Conservation (phyloP, 352 stramenopile species). For the Pythium volutum region DNA sequence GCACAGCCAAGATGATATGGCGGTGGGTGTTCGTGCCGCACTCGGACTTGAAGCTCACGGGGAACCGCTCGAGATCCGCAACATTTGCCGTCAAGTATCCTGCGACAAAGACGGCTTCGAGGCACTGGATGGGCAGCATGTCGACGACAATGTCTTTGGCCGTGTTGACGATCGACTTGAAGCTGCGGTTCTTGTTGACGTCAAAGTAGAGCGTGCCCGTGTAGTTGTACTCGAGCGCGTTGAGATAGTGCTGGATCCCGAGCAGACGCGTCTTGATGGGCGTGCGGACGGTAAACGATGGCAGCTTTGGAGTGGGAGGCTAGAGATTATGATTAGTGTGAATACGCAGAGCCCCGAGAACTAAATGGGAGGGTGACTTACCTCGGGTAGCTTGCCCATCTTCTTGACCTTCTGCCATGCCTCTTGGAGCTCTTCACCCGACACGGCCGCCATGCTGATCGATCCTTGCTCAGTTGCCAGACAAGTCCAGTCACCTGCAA, state of each 20-base stretch:
- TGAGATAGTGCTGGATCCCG: conserved; percentile 66
- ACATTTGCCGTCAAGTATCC: conserved; percentile 75
- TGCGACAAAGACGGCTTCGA: conserved; percentile 85
- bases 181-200: conserved; percentile 85
- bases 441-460: conserved; percentile 49
- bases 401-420: conserved; percentile 70
- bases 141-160: conserved; percentile 86
- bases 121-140: conserved; percentile 84
- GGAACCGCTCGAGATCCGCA: conserved; percentile 69
- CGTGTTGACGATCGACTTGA: conserved; percentile 84
- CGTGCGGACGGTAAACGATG: conserved; percentile 46
- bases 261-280: conserved; percentile 55
- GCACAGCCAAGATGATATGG: conserved; percentile 79
- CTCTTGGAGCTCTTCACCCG: conserved; percentile 59
- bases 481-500: background rate
- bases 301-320: conserved; percentile 61
- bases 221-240: conserved; percentile 84
- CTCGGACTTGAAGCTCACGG: conserved; percentile 83
- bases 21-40: conserved; percentile 61
- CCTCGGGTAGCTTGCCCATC: conserved; percentile 45
- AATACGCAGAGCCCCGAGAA: background rate
- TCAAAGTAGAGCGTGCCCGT: conserved; percentile 84
- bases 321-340: conserved; percentile 13
- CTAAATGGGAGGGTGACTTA: conserved; percentile 19
- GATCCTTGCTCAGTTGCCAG: too few relatives aligned